A percentile compares a stretch with the other conserved stretches of the same genome.
Conservation (phyloP, 2,329 filamentous ascomycete genomes). For the Coniosporium tulheliwenetii region DNA sequence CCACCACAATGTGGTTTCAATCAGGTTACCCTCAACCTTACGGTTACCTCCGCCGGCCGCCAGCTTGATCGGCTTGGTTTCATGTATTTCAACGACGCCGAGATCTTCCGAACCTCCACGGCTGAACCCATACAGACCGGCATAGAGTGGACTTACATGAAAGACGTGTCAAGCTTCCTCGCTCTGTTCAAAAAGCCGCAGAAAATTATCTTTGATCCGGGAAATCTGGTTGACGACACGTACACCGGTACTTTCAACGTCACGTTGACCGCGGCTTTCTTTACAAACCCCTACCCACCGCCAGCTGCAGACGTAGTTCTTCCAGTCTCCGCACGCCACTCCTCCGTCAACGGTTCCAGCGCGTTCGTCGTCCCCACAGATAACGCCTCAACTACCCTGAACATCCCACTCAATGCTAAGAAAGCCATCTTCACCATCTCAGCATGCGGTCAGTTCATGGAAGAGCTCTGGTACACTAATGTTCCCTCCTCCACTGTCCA, state of each 20-base stretch:
- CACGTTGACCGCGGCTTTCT: conserved; percentile 60
- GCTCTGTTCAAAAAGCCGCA: conserved; percentile 53
- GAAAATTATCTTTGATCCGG: conserved; percentile 66
- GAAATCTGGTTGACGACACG: conserved; percentile 51
- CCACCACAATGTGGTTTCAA: conserved; percentile 59
- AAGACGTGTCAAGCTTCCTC: conserved; percentile 61
- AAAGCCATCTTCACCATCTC: conserved; percentile 63
- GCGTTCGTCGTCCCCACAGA: conserved; percentile 51
- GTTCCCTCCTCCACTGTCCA: conserved; percentile 45
- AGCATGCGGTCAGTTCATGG: conserved; percentile 57
- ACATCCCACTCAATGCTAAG: conserved; percentile 49
- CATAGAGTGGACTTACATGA: conserved; percentile 61
- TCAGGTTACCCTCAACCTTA: conserved; percentile 60
- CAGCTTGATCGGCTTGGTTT: conserved; percentile 65
- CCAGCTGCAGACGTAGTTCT: conserved; percentile 48
- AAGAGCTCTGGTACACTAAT: conserved; percentile 82
- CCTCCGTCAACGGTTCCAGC: conserved; percentile 38
- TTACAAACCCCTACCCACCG: conserved; percentile 27
- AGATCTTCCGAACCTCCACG: conserved; percentile 73
- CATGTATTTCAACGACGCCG: conserved; percentile 62
- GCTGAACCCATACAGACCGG: conserved; percentile 58
- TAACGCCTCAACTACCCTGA: conserved; percentile 41
- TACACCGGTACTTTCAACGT: conserved; percentile 64
- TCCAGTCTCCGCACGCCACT: conserved; percentile 42
- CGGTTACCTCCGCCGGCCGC: conserved; percentile 51